Percentiles rank a stretch among this genome's conserved stretches.
Conservation (phyloP, 768 basidiomycete species). For the Mycena venus region DNA sequence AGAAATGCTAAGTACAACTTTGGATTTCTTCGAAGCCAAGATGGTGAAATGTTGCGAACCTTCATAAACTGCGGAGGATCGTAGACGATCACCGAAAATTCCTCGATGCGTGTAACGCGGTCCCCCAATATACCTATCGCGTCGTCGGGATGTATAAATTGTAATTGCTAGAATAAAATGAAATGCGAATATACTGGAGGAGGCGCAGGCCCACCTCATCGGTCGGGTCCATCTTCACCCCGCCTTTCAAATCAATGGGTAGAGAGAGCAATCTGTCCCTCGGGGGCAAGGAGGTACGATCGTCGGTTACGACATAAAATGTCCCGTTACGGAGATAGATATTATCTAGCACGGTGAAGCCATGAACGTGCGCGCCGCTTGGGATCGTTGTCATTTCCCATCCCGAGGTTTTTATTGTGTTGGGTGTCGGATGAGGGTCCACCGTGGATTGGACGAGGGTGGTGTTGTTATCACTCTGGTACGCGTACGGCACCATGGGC, state of each 20-base stretch:
- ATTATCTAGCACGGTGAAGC: conserved; percentile 84
- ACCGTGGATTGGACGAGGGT: neutral
- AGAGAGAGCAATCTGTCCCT: conserved; percentile 55
- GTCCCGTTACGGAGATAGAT: conserved; percentile 83
- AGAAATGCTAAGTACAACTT: conserved; percentile 54
- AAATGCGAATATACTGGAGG: conserved; percentile 27
- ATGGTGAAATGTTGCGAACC: too few species aligned
- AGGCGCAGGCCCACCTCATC: conserved; percentile 42
- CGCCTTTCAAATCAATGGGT: conserved; percentile 35
- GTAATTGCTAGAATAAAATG: conserved; percentile 40
- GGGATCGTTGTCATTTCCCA: conserved; percentile 45
- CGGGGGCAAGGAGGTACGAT: conserved; percentile 56
- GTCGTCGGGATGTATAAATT: conserved; percentile 40
- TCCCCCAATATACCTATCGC: conserved; percentile 37
- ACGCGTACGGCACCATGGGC: neutral
- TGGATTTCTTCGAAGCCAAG: too few species aligned
- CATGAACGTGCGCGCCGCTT: conserved; percentile 59
- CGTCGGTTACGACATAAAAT: conserved; percentile 70
- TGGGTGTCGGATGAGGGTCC: neutral
- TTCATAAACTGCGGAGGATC: conserved; percentile 44
- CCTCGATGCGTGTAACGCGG: conserved; percentile 37
- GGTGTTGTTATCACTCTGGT: neutral
- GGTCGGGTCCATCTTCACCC: conserved; percentile 44
- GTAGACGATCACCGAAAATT: conserved; percentile 44
- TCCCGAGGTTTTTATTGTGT: neutral